Conservation (phyloP, 768 basidiomycete genomes). For the Trametes villosa region DNA sequence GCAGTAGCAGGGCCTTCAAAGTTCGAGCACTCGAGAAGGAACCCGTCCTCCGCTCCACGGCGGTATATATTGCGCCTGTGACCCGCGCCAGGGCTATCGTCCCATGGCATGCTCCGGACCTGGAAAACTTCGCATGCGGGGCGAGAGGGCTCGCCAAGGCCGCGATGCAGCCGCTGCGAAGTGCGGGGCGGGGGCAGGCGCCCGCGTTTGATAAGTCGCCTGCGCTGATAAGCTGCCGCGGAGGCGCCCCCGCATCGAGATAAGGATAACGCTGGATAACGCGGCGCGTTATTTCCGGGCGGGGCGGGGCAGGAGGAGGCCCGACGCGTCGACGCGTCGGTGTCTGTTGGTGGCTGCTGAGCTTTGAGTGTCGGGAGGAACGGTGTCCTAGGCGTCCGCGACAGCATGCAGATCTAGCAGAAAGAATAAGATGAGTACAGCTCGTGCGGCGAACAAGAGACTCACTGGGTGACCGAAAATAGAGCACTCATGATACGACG, state of each 20-base stretch:
- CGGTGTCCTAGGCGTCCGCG: too few relatives aligned
- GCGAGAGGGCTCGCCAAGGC: slow-evolving; percentile 5
- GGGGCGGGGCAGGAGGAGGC: too few relatives aligned
- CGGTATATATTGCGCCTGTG: too few relatives aligned
- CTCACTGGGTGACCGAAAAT: too few relatives aligned
- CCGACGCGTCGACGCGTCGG: too few relatives aligned
- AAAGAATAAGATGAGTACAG: too few relatives aligned
- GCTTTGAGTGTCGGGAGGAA: too few relatives aligned
- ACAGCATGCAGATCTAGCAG: too few relatives aligned
- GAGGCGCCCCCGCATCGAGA: slow-evolving; percentile 1
- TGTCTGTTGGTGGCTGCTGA: too few relatives aligned
- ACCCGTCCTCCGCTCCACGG: neutral
- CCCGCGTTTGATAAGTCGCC: slow-evolving; percentile 14
- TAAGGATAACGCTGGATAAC: slow-evolving; percentile 1
- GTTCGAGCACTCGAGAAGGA: neutral
- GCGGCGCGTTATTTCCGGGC: too few relatives aligned
- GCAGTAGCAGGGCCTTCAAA: neutral
- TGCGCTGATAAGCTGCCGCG: slow-evolving; percentile 14
- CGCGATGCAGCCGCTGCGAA: neutral
- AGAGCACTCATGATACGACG: neutral
- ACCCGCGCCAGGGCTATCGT: too few relatives aligned
- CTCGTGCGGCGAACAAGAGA: neutral
- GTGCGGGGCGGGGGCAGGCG: slow-evolving; percentile 1
- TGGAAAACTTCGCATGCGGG: slow-evolving; percentile 11
- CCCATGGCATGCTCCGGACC: too few relatives aligned